Percentiles rank a stretch among this genome's conserved stretches.
These are phyloP conservation scores for Hypoxylon sp. DNA, from an alignment of 2,329 filamentous ascomycete species.

Conservation along the genomic window DNA sequence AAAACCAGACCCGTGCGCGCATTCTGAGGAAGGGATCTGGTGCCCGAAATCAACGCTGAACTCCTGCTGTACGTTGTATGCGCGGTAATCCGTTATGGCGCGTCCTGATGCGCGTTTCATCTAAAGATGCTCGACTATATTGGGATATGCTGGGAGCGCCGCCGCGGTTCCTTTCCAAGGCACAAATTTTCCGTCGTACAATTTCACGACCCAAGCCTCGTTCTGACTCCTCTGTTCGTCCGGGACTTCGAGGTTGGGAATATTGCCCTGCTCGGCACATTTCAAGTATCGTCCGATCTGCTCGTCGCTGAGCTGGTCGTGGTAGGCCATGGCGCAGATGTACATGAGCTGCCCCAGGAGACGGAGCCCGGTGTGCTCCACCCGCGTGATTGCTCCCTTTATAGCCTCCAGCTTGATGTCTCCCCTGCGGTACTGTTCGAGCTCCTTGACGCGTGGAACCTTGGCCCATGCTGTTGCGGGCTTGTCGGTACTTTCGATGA, in stretches of 20 bases:
- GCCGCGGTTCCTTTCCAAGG: neutral
- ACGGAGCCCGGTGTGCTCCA: neutral
- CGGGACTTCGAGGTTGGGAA: neutral
- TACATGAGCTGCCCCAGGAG: neutral
- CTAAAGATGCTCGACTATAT: neutral
- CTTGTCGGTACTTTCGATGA: neutral
- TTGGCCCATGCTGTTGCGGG: neutral
- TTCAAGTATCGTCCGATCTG: neutral
- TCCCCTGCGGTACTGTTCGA: neutral
- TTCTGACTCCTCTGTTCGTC: neutral
- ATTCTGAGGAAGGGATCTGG: neutral
- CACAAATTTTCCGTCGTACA: neutral
- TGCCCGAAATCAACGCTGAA: neutral
- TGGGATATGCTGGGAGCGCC: neutral
- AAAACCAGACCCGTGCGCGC: neutral
- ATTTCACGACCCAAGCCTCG: neutral
- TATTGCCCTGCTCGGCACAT: neutral
- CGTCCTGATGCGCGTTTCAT: neutral
- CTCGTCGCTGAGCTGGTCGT: neutral
- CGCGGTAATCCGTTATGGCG: neutral
- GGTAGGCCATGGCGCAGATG: neutral
- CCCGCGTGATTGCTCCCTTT: neutral
- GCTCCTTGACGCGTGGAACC: neutral
- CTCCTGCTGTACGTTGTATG: neutral
- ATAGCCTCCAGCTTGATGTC: neutral